Evolutionary conservation across 345 rosid species (phyloP).

Genomic region (Xanthoceras sorbifolium): DNA sequence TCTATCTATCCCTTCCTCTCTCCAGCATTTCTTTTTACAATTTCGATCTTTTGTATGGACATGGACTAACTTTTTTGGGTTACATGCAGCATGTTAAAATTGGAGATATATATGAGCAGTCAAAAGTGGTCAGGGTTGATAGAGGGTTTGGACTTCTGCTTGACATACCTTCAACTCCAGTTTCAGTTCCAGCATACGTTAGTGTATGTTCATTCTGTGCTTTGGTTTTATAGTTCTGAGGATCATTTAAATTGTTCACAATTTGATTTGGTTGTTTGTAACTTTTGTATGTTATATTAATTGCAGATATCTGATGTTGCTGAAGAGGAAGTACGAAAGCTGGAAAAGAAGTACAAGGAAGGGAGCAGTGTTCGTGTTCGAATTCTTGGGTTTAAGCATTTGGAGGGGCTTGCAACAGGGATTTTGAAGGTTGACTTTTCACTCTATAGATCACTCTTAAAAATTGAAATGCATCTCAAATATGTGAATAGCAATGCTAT

Average conservation of each 20-base stretch:
- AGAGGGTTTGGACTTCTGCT: conserved; percentile 82
- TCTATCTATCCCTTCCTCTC: neutral
- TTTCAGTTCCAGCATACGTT: conserved; percentile 73
- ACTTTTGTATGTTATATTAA: conserved; percentile 10
- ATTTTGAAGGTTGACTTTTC: conserved; percentile 67
- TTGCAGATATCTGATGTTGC: conserved; percentile 78
- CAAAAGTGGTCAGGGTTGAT: conserved; percentile 89
- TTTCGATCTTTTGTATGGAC: neutral
- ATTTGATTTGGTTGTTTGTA: conserved; percentile 21
- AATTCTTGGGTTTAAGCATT: conserved; percentile 74
- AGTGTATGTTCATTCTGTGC: conserved; percentile 51
- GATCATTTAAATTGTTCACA: conserved; percentile 7
- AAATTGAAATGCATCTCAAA: conserved; percentile 7
- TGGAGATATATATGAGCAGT: conserved; percentile 78
- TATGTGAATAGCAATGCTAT: neutral
- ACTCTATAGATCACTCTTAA: neutral
- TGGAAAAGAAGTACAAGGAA: conserved; percentile 80
- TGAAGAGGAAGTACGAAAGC: conserved; percentile 73
- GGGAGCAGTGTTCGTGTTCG: conserved; percentile 83
- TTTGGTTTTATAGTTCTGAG: conserved; percentile 9
- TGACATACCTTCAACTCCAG: conserved; percentile 73
- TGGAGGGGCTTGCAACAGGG: conserved; percentile 96
- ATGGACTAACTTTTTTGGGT: conserved; percentile 16
- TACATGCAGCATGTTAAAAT: conserved; percentile 62
- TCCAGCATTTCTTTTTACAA: neutral